Conservation (phyloP, 768 basidiomycete species). For the Hericium alpestre region DNA sequence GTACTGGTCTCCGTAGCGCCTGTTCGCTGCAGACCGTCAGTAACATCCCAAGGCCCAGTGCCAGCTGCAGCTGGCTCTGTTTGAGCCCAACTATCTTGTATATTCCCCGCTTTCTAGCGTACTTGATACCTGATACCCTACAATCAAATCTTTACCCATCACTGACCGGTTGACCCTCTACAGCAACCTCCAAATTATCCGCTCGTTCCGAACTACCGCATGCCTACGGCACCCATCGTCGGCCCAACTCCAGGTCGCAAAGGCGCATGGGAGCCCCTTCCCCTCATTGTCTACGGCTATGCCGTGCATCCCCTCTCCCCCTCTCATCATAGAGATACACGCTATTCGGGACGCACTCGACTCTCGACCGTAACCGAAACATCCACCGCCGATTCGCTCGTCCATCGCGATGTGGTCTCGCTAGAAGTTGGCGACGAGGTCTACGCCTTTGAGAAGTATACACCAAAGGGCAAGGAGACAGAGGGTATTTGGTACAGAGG, state of each 20-base stretch:
- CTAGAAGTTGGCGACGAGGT: slow-evolving; percentile 95
- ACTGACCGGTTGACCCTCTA: too few species aligned
- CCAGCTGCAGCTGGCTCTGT: too few species aligned
- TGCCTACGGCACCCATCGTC: slow-evolving; percentile 2
- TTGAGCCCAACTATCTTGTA: too few species aligned
- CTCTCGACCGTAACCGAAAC: slow-evolving; percentile 51
- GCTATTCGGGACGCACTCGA: slow-evolving; percentile 47
- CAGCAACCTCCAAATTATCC: neutral
- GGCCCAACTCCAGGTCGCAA: slow-evolving; percentile 20
- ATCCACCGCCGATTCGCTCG: slow-evolving; percentile 50
- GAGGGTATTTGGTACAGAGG: slow-evolving; percentile 90
- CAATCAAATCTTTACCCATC: too few species aligned
- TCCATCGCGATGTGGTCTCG: slow-evolving; percentile 67
- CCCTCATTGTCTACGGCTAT: slow-evolving; percentile 82
- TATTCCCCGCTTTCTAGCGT: too few species aligned
- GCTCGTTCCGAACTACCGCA: slow-evolving; percentile 1
- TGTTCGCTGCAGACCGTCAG: neutral
- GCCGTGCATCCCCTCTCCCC: slow-evolving; percentile 77
- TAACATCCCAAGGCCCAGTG: too few species aligned
- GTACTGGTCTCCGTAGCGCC: too few species aligned
- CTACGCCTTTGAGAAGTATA: slow-evolving; percentile 92
- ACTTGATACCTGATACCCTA: too few species aligned
- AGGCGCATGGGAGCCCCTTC: slow-evolving; percentile 54
- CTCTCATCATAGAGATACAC: slow-evolving; percentile 63
- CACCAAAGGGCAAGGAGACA: slow-evolving; percentile 57